phyloP scores from a whole-genome alignment of 1,139 yeast genomes.

The Diutina mesorugosa region DNA sequence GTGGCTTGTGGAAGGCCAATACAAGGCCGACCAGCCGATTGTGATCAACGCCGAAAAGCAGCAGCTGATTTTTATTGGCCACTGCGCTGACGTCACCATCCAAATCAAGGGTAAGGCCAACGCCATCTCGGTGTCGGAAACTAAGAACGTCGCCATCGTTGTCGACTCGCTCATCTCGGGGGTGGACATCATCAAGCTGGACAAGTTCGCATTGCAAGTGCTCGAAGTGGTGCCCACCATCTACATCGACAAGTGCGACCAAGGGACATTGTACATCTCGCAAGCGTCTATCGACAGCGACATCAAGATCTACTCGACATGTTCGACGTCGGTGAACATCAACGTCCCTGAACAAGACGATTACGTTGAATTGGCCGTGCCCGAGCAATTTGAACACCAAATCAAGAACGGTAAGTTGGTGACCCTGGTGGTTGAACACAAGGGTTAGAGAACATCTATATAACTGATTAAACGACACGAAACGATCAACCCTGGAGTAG shows the following conservation, averaged over 20 bases:
- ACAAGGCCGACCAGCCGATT: slow-evolving; percentile 26
- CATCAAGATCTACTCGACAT: slow-evolving; percentile 57
- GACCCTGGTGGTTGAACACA: slow-evolving; percentile 34
- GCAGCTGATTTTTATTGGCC: slow-evolving; percentile 83
- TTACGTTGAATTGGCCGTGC: slow-evolving; percentile 65
- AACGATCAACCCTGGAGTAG: not conserved
- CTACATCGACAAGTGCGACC: slow-evolving; percentile 79
- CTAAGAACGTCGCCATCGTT: slow-evolving; percentile 61
- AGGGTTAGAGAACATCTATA: slow-evolving; percentile 15
- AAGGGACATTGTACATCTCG: slow-evolving; percentile 71
- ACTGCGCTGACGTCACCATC: slow-evolving; percentile 59
- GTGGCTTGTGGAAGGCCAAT: slow-evolving; percentile 62
- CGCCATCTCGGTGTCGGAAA: slow-evolving; percentile 70
- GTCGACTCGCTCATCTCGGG: slow-evolving; percentile 82
- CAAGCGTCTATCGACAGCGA: slow-evolving; percentile 59
- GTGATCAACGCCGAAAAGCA: slow-evolving; percentile 69
- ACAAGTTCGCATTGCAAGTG: slow-evolving; percentile 75
- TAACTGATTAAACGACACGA: not conserved
- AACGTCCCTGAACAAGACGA: slow-evolving; percentile 61
- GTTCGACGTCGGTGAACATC: slow-evolving; percentile 73
- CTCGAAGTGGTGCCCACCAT: slow-evolving; percentile 71
- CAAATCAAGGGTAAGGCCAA: slow-evolving; percentile 88
- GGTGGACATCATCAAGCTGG: slow-evolving; percentile 73
- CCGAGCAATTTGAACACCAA: slow-evolving; percentile 75
- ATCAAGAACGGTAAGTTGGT: slow-evolving; percentile 26